Evolutionary conservation across 177 flowering plant genomes (phyloP), one percentile per base, ranked within the genome.

Genomic region (Vitis hybrid): DNA sequence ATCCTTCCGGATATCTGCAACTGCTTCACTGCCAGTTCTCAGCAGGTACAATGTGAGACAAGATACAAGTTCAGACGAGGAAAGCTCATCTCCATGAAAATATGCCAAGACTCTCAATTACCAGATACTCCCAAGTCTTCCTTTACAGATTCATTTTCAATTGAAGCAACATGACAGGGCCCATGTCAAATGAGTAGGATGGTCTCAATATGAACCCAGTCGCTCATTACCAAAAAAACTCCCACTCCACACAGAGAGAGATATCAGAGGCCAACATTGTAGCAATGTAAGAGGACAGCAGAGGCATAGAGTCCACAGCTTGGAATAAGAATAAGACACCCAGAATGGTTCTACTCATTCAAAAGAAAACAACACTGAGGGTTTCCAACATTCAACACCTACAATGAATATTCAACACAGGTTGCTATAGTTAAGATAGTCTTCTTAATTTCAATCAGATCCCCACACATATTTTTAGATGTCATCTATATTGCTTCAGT

Each of bases 21-120:
- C 78, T 68, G 91, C 92, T 70, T 84, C 98, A 17, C 64, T 93
- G 54, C 97, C 99, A 15, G 98, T 91, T 76, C 89, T 90, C 58
- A 87, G 75, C 78, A 78, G 94, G 79, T 89, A 73, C 54, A 89
- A 84, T 67, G 76, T 55, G 48, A 81, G 82, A 66, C 85, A 78
- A 48, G 85, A 86, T 54, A 77, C 52, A 62, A 85, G 90, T 70
- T 90, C 90, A 6, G 94, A 88, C 39, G 92, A 88, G 51, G 97
- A 91, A 58, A 86, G 89, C 73, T 74, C 72, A 49, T 85, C 91
- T 26, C 83, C 91, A 55, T 89, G 80, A 80, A 55, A 60, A 58
- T 48, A 19, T 70, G 65, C 59, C 50, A 26, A 72, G 58, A 65
- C 51, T 8, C 51, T 18, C n/a, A 56, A 48, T 39, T 58, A 71